Base-by-base conservation (phyloP, 1,284 basidiomycete species). In the Heterobasidion parviporum region DNA sequence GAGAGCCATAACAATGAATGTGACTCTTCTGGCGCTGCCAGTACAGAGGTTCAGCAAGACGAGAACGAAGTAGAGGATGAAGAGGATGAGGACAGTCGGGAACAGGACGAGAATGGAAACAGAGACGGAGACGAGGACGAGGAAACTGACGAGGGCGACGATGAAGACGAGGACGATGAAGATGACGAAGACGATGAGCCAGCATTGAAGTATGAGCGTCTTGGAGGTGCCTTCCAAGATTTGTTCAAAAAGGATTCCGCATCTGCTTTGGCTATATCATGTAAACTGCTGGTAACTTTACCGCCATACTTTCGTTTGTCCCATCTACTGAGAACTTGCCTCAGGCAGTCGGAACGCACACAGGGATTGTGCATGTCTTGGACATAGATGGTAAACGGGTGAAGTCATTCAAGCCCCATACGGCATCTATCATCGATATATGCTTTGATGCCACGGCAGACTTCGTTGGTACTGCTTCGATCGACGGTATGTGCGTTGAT, bases 361-460 rank as follows among this genome's bases (percentile, higher is more conserved):
- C 81, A 52, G 97, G 97, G 36, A 88, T 94, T 65, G 83, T 98
- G 12, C 92, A 97, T 65, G 79, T 98, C 33, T 75, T 98, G 9
- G 89, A 88, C 66, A 78, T 92, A 53, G 72, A 82, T 20, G 93
- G 94, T 8, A 82, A 86, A 58, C 84, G 91, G 53, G 79, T 96
- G 70, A 95, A 94, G 72, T 94, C 92, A 6, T 97, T 89, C 68
- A 87, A 93, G 60, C 90, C 92, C 3, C 97, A 99, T 66, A 79
- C 87, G n/a, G 96, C 96, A 0, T 91, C 89, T 16, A 79, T 99
- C 53, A 83, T 87, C 51, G 93, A 94, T 65, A 84, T 98, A 41
- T 82, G 82, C 52, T 79, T 99, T 64, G 96, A 98, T 68, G 74
- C 80, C 52, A 89, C 89, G 1, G 87, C 83, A 46, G 94, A 98